These are phyloP conservation scores for Magnaporthiopsis rhizophila DNA, from an alignment of 2,329 filamentous ascomycete species.

Conservation along the genomic window DNA sequence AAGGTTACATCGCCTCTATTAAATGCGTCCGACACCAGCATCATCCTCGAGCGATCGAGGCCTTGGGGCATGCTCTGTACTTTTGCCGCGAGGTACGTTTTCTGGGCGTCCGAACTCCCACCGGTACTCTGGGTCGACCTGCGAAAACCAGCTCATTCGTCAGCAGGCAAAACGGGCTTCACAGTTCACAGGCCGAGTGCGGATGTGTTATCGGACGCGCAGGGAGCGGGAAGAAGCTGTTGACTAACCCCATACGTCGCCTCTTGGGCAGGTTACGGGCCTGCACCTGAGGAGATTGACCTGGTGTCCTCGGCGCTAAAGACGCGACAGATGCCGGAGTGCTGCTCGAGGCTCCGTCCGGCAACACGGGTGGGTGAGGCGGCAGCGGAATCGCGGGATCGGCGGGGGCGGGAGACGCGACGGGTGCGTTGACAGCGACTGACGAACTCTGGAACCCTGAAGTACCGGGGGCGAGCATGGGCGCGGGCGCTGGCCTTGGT, in stretches of 20 bases:
- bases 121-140: neutral
- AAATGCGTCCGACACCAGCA: slow-evolving; percentile 52
- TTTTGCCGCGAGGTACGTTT: neutral
- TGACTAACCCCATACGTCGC: neutral
- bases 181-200: neutral
- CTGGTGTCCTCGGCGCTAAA: no score
- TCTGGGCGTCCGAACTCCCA: no score
- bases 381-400: neutral
- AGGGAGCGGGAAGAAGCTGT: neutral
- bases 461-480: no score
- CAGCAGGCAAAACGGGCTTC: neutral
- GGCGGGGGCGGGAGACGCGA: neutral
- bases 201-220: neutral
- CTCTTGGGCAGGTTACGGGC: neutral
- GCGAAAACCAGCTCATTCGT: neutral
- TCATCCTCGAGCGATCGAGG: slow-evolving; percentile 39
- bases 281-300: neutral
- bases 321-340: no score
- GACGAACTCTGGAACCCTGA: no score
- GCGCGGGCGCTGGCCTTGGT: no score
- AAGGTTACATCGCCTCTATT: slow-evolving; percentile 51
- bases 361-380: neutral
- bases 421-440: no score
- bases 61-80: neutral
- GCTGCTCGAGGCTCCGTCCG: neutral